Conservation (phyloP, 228 moss, liverwort and hornwort genomes). For the Sphagnum magellanicum region DNA sequence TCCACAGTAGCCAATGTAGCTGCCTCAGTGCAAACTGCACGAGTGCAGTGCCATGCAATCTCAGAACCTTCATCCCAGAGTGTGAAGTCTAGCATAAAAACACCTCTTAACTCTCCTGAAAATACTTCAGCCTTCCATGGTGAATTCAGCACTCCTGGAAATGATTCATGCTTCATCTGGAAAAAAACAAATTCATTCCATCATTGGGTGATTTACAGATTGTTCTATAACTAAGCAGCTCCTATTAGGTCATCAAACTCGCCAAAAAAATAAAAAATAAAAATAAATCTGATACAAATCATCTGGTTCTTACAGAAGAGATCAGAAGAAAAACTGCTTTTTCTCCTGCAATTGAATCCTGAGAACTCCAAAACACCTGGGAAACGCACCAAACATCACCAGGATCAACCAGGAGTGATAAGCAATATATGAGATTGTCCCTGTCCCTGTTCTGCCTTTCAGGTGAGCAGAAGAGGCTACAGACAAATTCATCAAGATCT, state of each 20-base stretch:
- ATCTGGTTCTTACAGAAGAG: constrained; percentile 38
- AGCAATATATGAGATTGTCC: background rate
- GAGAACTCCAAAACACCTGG: constrained; percentile 79
- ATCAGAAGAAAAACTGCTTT: constrained; percentile 66
- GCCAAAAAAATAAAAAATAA: no score
- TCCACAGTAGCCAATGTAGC: constrained; percentile 77
- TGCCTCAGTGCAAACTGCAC: constrained; percentile 57
- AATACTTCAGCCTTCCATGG: constrained; percentile 92
- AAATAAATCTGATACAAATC: no score
- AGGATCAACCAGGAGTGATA: background rate
- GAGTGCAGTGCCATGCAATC: constrained; percentile 78
- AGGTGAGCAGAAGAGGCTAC: background rate
- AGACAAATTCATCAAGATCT: no score
- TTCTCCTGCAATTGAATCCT: constrained; percentile 76
- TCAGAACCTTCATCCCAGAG: constrained; percentile 82
- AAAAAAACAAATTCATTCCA: no score
- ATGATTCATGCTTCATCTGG: constrained; percentile 54
- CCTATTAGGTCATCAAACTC: no score
- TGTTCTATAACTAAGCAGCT: constrained; percentile 1
- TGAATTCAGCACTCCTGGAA: constrained; percentile 65
- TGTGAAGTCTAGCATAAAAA: constrained; percentile 78
- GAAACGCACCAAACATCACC: background rate
- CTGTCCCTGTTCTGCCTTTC: background rate
- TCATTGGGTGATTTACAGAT: background rate
- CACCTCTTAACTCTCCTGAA: constrained; percentile 71